Evolutionary conservation across 129 eudicot species (phyloP), one percentile per base, ranked within the genome.

Genomic region (Saussurea involucrata): DNA sequence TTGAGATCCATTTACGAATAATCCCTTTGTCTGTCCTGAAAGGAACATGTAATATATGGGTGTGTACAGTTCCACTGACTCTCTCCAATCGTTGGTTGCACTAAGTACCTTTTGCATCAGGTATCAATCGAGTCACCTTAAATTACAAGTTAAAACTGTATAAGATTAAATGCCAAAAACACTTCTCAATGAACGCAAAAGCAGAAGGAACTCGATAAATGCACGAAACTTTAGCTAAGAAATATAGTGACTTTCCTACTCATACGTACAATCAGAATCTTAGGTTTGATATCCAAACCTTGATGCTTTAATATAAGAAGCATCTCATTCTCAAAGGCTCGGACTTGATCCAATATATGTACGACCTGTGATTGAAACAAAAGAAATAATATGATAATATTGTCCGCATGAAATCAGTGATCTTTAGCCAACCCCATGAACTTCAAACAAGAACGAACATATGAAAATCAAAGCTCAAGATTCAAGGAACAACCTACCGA

Each of bases 91-190:
- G 83, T 84, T 95, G 99, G 86, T 95, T 95, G 87, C 99, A 95
- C 9, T 97, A 72, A 53, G 97, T 95, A 31, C 99, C 97, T 88
- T 85, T 88, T 44, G 99, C 97, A 92, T 95, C 99, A 69, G 99
- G 97, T 73, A 95, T 86, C 71, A 92, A 74, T 22, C 97, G 86
- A 68, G 92, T 95, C 72, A 90, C 97, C 99, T 95, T 46, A 65
- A 33, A 70, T 34, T 72, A 78, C 40, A 78, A 86, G 63, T 44
- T 25, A 73, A n/a, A 79, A 68, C 33, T 32, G 24, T 28, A 21
- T 76, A 46, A 78, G 69, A 76, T 33, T 55, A 71, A 42, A 53
- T 32, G 32, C 27, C 34, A 20, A 40, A 60, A 22, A 25, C 0
- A 12, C 24, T 0, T 67, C 68, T 68, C 28, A n/a, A 64, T 18